These are phyloP conservation scores for Pecoramyces ruminantium DNA, from an alignment of 192 early-diverging fungal genomes.

Conservation along the genomic window DNA sequence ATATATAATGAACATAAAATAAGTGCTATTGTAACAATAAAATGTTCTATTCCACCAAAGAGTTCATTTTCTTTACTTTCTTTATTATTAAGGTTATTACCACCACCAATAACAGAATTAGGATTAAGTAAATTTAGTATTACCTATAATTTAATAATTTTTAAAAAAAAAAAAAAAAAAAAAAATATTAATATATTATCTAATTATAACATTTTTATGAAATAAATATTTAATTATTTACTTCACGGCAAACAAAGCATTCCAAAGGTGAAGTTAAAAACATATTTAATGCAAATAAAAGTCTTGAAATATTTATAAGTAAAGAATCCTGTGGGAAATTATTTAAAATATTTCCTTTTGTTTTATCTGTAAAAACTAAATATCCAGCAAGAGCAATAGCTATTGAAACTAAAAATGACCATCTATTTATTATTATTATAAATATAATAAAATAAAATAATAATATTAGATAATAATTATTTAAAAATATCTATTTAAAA, in stretches of 20 bases:
- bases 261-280: slow-evolving; percentile 85
- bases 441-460: no score
- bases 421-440: slow-evolving; percentile 2
- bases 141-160: background rate
- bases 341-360: slow-evolving; percentile 73
- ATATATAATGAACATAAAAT: slow-evolving; percentile 42
- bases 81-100: background rate
- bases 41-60: slow-evolving; percentile 27
- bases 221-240: no score
- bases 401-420: slow-evolving; percentile 53
- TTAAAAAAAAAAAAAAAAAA: slow-evolving; percentile 20
- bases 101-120: background rate
- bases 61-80: slow-evolving; percentile 4
- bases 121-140: background rate
- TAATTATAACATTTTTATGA: no score
- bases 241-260: slow-evolving; percentile 75
- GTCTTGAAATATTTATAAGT: slow-evolving; percentile 70
- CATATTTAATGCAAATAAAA: slow-evolving; percentile 86
- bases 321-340: slow-evolving; percentile 64
- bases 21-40: slow-evolving; percentile 47
- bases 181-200: no score
- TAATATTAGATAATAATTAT: no score
- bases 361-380: slow-evolving; percentile 66
- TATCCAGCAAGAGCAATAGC: slow-evolving; percentile 58
- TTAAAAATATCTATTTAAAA: background rate